Evolutionary conservation across 768 basidiomycete genomes (phyloP).

Genomic region (Lyophyllum shimeji): DNA sequence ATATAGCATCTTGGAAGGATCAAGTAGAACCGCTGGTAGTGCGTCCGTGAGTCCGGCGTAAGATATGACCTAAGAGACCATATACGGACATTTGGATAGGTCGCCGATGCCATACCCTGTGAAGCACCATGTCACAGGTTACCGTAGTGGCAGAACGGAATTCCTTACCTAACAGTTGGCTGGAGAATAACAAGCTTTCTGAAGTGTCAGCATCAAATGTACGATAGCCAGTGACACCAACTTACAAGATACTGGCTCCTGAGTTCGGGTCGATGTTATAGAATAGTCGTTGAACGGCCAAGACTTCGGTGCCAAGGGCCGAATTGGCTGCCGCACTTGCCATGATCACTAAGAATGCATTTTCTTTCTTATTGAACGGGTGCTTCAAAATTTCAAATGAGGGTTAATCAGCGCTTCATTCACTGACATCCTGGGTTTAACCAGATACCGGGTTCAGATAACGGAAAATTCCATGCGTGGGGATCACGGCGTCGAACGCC

Average conservation of each 20-base stretch:
- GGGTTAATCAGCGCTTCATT: not conserved
- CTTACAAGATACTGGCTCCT: slow-evolving; percentile 42
- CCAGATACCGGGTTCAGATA: slow-evolving; percentile 54
- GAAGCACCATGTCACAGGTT: slow-evolving; percentile 20
- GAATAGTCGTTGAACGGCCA: slow-evolving; percentile 53
- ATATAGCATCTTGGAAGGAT: slow-evolving; percentile 55
- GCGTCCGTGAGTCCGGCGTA: not conserved
- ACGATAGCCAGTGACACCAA: not conserved
- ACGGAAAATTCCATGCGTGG: slow-evolving; percentile 41
- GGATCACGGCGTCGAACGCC: slow-evolving; percentile 44
- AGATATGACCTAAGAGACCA: not conserved
- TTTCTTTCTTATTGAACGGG: slow-evolving; percentile 61
- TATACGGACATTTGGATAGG: slow-evolving; percentile 42
- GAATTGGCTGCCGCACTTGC: slow-evolving; percentile 52
- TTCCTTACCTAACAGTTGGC: slow-evolving; percentile 30
- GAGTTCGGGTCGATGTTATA: slow-evolving; percentile 53
- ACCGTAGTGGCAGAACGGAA: not conserved
- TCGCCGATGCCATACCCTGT: slow-evolving; percentile 59
- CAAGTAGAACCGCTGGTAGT: slow-evolving; percentile 40
- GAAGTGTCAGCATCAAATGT: not conserved
- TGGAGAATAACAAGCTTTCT: slow-evolving; percentile 31
- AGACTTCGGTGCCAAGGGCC: slow-evolving; percentile 52
- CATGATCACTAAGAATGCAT: slow-evolving; percentile 60
- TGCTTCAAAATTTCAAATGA: slow-evolving; percentile 42
- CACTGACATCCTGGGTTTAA: slow-evolving; percentile 1